A percentile compares a stretch with the other conserved stretches of the same genome.
Evolutionary conservation across 495 filamentous ascomycete species (phyloP).

Genomic region (Glonium stellatum): DNA sequence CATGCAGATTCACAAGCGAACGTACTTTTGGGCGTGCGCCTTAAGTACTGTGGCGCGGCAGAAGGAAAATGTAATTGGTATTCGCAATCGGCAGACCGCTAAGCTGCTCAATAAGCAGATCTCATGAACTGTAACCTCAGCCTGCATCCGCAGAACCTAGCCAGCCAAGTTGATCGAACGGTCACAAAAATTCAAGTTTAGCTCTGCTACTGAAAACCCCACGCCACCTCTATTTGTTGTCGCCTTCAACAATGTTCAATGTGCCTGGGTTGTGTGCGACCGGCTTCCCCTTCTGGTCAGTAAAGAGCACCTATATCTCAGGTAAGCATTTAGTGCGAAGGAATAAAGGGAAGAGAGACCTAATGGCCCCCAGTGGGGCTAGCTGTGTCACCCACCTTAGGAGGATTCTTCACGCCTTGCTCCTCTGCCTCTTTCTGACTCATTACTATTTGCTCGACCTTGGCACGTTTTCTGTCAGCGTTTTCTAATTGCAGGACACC

Average conservation of each 20-base stretch:
- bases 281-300: conserved; percentile 18
- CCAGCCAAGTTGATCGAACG: neutral
- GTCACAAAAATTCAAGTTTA: neutral
- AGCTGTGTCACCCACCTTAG: neutral
- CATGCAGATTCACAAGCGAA: too few species aligned
- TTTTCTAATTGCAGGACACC: neutral
- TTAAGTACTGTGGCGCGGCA: too few species aligned
- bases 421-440: conserved; percentile 7
- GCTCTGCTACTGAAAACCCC: too few species aligned
- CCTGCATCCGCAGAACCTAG: neutral
- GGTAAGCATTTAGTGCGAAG: neutral
- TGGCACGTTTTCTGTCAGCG: neutral
- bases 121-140: too few species aligned
- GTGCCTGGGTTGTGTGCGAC: conserved; percentile 20
- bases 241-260: neutral
- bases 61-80: too few species aligned
- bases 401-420: conserved; percentile 12
- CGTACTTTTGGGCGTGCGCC: too few species aligned
- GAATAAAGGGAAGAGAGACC: neutral
- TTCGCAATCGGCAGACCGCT: too few species aligned
- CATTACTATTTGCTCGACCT: conserved; percentile 9
- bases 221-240: neutral
- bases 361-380: neutral
- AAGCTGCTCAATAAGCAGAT: too few species aligned
- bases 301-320: conserved; percentile 12